Percentiles rank a stretch among this genome's conserved stretches.
Evolutionary conservation across 352 stramenopile genomes (phyloP).

Genomic region (Pythium brachiatum): DNA sequence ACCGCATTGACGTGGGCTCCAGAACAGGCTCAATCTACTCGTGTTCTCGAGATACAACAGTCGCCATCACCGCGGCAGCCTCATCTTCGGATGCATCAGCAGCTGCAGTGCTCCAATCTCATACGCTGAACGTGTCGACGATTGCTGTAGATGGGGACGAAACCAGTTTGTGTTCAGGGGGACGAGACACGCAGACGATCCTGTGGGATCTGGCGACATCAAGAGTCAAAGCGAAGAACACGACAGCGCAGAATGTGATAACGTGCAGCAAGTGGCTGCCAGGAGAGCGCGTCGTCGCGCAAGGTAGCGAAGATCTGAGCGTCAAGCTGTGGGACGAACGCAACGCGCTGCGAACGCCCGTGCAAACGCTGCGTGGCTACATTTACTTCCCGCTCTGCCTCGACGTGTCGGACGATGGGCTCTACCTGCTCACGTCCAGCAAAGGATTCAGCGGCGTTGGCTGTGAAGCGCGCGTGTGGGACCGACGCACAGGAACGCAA

Average conservation of each 20-base stretch:
- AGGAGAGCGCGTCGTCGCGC: slow-evolving; percentile 49
- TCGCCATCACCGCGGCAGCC: slow-evolving; percentile 44
- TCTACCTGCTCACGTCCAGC: slow-evolving; percentile 77
- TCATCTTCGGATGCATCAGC: slow-evolving; percentile 20
- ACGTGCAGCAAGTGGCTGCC: slow-evolving; percentile 85
- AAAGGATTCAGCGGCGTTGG: slow-evolving; percentile 86
- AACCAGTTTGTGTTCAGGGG: slow-evolving; percentile 65
- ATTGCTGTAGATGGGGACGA: slow-evolving; percentile 55
- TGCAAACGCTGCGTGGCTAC: slow-evolving; percentile 61
- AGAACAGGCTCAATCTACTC: slow-evolving; percentile 56
- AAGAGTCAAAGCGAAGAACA: slow-evolving; percentile 53
- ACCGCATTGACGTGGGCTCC: slow-evolving; percentile 47
- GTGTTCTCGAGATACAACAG: slow-evolving; percentile 73
- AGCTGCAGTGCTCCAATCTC: slow-evolving; percentile 34
- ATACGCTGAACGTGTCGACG: slow-evolving; percentile 72
- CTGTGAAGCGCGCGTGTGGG: slow-evolving; percentile 75
- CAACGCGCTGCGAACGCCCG: slow-evolving; percentile 41
- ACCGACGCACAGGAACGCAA: slow-evolving; percentile 63
- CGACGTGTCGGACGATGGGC: slow-evolving; percentile 43
- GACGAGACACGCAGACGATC: slow-evolving; percentile 78
- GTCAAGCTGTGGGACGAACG: slow-evolving; percentile 80
- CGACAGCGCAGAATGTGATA: slow-evolving; percentile 78
- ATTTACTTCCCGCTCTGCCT: slow-evolving; percentile 81
- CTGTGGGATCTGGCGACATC: slow-evolving; percentile 71
- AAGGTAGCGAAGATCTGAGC: slow-evolving; percentile 81